Base-by-base conservation (phyloP, 495 filamentous ascomycete genomes). In the Daldinia childiae region DNA sequence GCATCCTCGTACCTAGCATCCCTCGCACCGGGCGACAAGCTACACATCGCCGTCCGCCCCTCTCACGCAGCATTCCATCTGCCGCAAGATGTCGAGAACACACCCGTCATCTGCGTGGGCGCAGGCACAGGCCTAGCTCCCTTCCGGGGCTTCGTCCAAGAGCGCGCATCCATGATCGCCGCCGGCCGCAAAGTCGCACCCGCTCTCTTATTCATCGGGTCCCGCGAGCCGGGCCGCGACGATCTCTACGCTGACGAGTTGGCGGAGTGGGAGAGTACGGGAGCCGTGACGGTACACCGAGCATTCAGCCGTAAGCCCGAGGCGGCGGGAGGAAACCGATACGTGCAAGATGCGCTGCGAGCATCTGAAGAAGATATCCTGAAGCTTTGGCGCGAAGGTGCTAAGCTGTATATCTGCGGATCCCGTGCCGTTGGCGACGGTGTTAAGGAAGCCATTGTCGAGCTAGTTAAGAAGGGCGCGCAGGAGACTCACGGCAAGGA, bases 141-240 rank as follows among this genome's bases (percentile, higher is more conserved):
- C 0, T 92, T 93, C 84, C 84, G 89, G 0, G 90, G 89, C 6
- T 92, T 93, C 74, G 66, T 91, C 11, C 87, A 92, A 76, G 90
- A 93, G 65, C 88, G 90, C 9, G 87, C 86, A 0, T 82, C 82
- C 36, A 84, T 84, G 72, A 80, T 88, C 24, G 81, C 79, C 15
- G 84, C 83, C 0, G 87, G 87, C 0, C 79, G 82, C 15, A 79
- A 78, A 24, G 80, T 91, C 0, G 90, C 86, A 0, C 85, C 81
- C 2, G 90, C 90, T 0, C 48, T 91, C 11, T 79, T 93, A 2
- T 92, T 90, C 74, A 79, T 89, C 43, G 90, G 90, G 1, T 92
- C 90, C 72, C 84, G 87, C 17, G 80, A 83, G 1, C 79, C 86
- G 19, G 85, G 83, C 5, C 76, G 79, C 41, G 91, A 92, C 69